Conservation (phyloP, 1,284 basidiomycete species). For the Termitomyces sp. region DNA sequence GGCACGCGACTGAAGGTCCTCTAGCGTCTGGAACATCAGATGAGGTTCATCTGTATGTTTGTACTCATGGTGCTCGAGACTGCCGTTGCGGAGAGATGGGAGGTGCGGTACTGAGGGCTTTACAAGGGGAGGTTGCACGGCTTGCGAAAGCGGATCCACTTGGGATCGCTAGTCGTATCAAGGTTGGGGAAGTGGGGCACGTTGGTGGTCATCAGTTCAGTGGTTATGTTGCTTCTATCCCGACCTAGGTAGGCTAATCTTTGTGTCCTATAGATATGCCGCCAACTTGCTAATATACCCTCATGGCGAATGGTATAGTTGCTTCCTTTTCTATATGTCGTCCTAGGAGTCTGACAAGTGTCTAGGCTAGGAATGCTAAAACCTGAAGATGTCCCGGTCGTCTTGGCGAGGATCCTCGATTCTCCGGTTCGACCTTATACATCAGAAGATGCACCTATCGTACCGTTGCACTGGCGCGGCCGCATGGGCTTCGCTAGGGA, state of each 20-base stretch:
- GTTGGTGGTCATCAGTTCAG: slow-evolving; percentile 81
- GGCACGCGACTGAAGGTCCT: slow-evolving; percentile 27
- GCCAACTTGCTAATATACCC: slow-evolving; percentile 76
- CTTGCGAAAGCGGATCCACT: slow-evolving; percentile 23
- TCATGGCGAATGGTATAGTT: slow-evolving; percentile 71
- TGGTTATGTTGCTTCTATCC: slow-evolving; percentile 12
- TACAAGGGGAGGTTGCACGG: slow-evolving; percentile 37
- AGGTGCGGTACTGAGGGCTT: slow-evolving; percentile 37
- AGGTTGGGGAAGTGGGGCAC: slow-evolving; percentile 67
- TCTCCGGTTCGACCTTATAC: slow-evolving; percentile 27
- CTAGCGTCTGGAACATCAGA: slow-evolving; percentile 18
- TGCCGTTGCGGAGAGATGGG: slow-evolving; percentile 74
- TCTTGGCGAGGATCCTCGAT: slow-evolving; percentile 47
- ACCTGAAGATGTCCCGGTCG: slow-evolving; percentile 46
- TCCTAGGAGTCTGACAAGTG: background rate
- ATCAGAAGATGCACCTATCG: slow-evolving; percentile 30
- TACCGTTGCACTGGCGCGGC: slow-evolving; percentile 62
- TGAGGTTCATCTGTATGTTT: slow-evolving; percentile 59
- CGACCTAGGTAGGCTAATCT: slow-evolving; percentile 5
- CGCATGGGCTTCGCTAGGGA: slow-evolving; percentile 67
- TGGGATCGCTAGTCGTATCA: slow-evolving; percentile 26
- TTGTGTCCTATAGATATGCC: slow-evolving; percentile 52
- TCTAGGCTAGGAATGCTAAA: slow-evolving; percentile 58
- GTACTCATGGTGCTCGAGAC: slow-evolving; percentile 67
- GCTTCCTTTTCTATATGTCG: background rate